These are phyloP conservation scores for Chaetothyriales sp. DNA, from an alignment of 2,329 filamentous ascomycete species.

Conservation along the genomic window DNA sequence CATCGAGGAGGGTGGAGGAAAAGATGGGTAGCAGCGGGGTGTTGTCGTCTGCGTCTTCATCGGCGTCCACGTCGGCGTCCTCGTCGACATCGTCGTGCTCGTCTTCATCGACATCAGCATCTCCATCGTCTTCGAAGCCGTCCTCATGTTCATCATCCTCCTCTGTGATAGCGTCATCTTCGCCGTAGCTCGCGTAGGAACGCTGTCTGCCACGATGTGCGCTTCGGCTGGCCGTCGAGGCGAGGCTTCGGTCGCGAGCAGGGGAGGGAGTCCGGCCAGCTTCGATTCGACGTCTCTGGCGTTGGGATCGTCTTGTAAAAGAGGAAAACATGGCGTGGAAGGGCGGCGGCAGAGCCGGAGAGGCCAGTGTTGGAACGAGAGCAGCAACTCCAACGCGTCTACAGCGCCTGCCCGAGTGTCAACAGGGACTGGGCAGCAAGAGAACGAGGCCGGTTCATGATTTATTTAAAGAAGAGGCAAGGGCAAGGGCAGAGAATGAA, in stretches of 20 bases:
- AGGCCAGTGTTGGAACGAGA: neutral
- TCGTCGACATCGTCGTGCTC: constrained; percentile 26
- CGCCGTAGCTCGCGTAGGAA: neutral
- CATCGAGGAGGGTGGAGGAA: constrained; percentile 65
- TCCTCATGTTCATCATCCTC: constrained; percentile 7
- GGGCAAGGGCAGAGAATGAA: neutral
- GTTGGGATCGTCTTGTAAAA: constrained; percentile 6
- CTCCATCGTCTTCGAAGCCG: constrained; percentile 9
- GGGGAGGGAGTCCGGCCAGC: neutral
- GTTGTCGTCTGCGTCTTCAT: constrained; percentile 32
- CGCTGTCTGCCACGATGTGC: neutral
- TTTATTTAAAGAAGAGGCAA: neutral
- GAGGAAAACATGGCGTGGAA: constrained; percentile 10
- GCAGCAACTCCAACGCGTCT: neutral
- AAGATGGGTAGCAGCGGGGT: constrained; percentile 61
- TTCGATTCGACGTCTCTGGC: constrained; percentile 1
- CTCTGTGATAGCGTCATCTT: neutral
- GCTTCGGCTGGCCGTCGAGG: neutral
- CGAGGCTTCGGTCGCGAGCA: neutral
- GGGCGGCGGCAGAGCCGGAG: no score
- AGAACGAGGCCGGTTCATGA: neutral
- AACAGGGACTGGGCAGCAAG: neutral
- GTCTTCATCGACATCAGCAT: constrained; percentile 22
- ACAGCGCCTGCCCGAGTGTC: neutral
- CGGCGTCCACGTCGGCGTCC: constrained; percentile 28